Conservation (phyloP, 768 basidiomycete genomes). For the Leccinum fibrillosum region DNA sequence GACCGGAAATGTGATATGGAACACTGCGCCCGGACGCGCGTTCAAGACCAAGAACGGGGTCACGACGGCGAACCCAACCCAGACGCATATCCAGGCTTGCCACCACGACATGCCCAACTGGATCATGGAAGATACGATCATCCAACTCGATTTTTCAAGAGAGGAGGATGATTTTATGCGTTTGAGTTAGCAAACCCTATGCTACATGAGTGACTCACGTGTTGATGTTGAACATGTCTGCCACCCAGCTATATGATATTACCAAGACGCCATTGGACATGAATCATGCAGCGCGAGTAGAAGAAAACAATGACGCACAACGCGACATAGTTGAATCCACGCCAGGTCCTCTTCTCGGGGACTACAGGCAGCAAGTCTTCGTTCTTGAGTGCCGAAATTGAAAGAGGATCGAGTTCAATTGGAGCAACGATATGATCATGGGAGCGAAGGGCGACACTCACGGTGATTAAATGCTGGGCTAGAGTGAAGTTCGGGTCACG, state of each 20-base stretch:
- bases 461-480: slow-evolving; percentile 56
- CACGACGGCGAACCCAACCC: slow-evolving; percentile 57
- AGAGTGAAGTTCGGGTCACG: slow-evolving; percentile 52
- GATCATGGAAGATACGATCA: slow-evolving; percentile 75
- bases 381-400: slow-evolving; percentile 42
- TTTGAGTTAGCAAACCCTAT: background rate
- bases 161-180: slow-evolving; percentile 2
- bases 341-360: slow-evolving; percentile 63
- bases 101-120: slow-evolving; percentile 75
- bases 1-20: slow-evolving; percentile 75
- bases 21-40: slow-evolving; percentile 72
- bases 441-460: slow-evolving; percentile 27
- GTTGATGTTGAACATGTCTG: slow-evolving; percentile 77
- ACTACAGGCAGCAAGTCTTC: slow-evolving; percentile 71
- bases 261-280: background rate
- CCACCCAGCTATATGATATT: slow-evolving; percentile 58
- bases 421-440: background rate
- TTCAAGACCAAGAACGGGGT: slow-evolving; percentile 75
- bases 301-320: slow-evolving; percentile 41
- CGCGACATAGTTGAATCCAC: slow-evolving; percentile 58
- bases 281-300: background rate
- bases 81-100: slow-evolving; percentile 82
- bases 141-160: slow-evolving; percentile 46
- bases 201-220: slow-evolving; percentile 44
- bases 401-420: slow-evolving; percentile 1